These are phyloP conservation scores for Flaveria floridana DNA, from an alignment of 140 eudicot species.

Conservation along the genomic window DNA sequence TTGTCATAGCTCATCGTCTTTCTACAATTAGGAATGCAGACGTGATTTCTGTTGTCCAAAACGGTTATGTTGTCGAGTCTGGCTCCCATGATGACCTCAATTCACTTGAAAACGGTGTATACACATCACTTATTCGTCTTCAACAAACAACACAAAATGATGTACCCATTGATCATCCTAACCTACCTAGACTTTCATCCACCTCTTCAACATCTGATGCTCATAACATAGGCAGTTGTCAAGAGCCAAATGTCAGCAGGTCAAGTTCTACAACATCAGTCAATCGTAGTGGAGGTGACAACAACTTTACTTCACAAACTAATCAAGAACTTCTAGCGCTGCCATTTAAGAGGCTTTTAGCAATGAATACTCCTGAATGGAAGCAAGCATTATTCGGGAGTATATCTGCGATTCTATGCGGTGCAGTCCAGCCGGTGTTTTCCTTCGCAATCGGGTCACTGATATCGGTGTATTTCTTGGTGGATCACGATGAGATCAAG, in stretches of 20 bases:
- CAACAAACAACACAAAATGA: conserved; percentile 43
- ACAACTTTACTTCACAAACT: neutral
- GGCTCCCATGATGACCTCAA: conserved; percentile 62
- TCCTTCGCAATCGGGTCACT: conserved; percentile 48
- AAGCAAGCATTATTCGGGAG: conserved; percentile 47
- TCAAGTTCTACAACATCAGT: conserved; percentile 39
- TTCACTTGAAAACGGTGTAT: conserved; percentile 43
- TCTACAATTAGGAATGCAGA: conserved; percentile 62
- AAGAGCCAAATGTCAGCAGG: conserved; percentile 32
- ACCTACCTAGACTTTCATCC: conserved; percentile 1
- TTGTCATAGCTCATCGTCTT: conserved; percentile 64
- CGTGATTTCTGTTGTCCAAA: conserved; percentile 49
- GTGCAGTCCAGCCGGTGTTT: conserved; percentile 59
- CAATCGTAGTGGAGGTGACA: conserved; percentile 21
- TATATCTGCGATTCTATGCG: conserved; percentile 42
- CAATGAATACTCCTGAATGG: conserved; percentile 64
- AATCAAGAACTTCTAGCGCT: conserved; percentile 37
- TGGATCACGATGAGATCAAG: conserved; percentile 46
- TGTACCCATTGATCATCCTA: neutral
- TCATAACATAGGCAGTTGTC: conserved; percentile 33
- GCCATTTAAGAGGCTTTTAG: conserved; percentile 52
- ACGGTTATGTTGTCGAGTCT: conserved; percentile 50
- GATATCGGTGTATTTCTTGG: conserved; percentile 55
- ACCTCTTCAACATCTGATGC: conserved; percentile 8
- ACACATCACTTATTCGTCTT: conserved; percentile 45